Evolutionary conservation across 2,329 filamentous ascomycete species (phyloP).

Genomic region (Cyphellophora attinorum): DNA sequence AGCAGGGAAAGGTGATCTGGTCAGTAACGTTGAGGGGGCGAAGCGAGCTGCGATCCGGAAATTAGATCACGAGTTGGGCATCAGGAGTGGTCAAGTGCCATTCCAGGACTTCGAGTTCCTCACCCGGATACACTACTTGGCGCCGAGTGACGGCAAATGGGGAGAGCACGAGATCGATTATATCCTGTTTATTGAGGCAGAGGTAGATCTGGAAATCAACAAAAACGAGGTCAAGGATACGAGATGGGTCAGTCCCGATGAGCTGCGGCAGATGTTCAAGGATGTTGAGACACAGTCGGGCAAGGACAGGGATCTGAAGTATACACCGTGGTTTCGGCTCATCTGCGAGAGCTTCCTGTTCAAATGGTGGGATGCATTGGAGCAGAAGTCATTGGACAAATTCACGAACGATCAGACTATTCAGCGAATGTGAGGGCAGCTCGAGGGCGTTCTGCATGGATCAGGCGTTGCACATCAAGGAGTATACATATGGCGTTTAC

Average conservation of each 20-base stretch:
- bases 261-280: slow-evolving; percentile 76
- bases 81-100: slow-evolving; percentile 79
- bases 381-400: slow-evolving; percentile 63
- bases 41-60: slow-evolving; percentile 90
- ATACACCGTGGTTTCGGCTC: slow-evolving; percentile 98
- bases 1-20: slow-evolving; percentile 66
- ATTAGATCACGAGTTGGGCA: slow-evolving; percentile 88
- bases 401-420: slow-evolving; percentile 82
- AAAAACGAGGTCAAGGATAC: slow-evolving; percentile 82
- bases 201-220: slow-evolving; percentile 77
- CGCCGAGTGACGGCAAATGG: slow-evolving; percentile 94
- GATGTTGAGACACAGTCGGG: slow-evolving; percentile 57
- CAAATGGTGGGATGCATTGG: slow-evolving; percentile 89
- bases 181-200: slow-evolving; percentile 93
- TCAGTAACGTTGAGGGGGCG: slow-evolving; percentile 72
- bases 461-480: too few species aligned
- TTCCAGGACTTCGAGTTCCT: slow-evolving; percentile 87
- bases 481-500: too few species aligned
- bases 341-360: slow-evolving; percentile 98
- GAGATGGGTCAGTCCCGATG: slow-evolving; percentile 71
- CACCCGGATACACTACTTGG: slow-evolving; percentile 96
- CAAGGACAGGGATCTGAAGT: slow-evolving; percentile 73
- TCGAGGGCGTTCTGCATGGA: slow-evolving; percentile 10
- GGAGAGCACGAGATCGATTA: slow-evolving; percentile 99
- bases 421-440: slow-evolving; percentile 58